Evolutionary conservation across 768 basidiomycete genomes (phyloP).

Genomic region (Asterophora lycoperdoides): DNA sequence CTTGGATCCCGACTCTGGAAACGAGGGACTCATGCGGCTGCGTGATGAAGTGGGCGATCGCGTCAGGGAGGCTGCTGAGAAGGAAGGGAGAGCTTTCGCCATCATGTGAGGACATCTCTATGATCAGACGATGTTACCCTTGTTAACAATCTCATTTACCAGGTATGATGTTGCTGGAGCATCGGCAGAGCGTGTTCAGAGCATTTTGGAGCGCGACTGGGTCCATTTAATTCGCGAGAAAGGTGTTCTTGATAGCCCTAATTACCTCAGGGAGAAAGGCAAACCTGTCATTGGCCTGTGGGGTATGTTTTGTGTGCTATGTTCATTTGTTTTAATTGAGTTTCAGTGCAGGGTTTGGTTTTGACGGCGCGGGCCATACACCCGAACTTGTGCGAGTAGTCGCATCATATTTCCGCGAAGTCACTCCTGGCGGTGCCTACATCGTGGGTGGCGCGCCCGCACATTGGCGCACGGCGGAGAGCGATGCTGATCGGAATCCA

Average conservation of each 20-base stretch:
- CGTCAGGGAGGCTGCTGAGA: constrained; percentile 74
- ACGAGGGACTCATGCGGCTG: constrained; percentile 53
- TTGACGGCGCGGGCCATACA: constrained; percentile 56
- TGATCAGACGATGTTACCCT: constrained; percentile 1
- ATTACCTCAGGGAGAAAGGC: constrained; percentile 67
- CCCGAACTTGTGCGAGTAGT: constrained; percentile 56
- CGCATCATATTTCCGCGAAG: constrained; percentile 51
- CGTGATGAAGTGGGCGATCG: constrained; percentile 70
- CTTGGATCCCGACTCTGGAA: constrained; percentile 52
- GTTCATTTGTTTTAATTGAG: background rate
- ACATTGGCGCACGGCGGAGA: constrained; percentile 68
- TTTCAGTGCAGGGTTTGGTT: constrained; percentile 56
- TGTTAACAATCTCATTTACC: constrained; percentile 1
- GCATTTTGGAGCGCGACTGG: constrained; percentile 70
- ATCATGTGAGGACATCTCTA: constrained; percentile 59
- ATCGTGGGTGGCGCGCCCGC: constrained; percentile 68
- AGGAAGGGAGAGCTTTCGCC: constrained; percentile 75
- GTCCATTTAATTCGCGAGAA: constrained; percentile 59
- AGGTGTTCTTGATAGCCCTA: constrained; percentile 63
- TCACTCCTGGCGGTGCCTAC: constrained; percentile 70
- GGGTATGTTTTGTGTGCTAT: constrained; percentile 37
- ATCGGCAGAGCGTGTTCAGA: constrained; percentile 62
- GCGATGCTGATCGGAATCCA: constrained; percentile 67
- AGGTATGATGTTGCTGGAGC: constrained; percentile 87
- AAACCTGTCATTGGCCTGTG: constrained; percentile 71